Percentiles rank a stretch among this genome's conserved stretches.
Evolutionary conservation across 805 yeast species (phyloP).

Genomic region (Sungouiella thailandica): DNA sequence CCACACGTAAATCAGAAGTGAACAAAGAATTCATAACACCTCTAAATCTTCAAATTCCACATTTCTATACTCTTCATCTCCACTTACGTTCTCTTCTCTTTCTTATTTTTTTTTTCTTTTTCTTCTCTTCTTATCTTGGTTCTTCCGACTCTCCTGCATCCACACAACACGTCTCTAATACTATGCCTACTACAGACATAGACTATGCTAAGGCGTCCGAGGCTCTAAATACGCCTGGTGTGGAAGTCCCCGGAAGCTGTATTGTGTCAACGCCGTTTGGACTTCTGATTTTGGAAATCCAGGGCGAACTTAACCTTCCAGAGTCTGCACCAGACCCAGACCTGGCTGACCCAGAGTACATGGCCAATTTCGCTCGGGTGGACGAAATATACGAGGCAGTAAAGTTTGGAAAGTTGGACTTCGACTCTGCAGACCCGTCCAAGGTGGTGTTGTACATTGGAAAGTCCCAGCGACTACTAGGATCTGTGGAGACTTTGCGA

Average conservation of each 20-base stretch:
- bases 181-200: conserved; percentile 13
- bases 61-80: no score
- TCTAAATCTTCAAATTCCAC: no score
- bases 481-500: conserved; percentile 52
- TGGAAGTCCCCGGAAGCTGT: conserved; percentile 7
- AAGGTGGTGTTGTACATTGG: conserved; percentile 61
- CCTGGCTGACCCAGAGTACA: conserved; percentile 25
- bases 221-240: not conserved
- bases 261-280: conserved; percentile 51
- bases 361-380: conserved; percentile 28
- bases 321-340: conserved; percentile 31
- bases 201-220: conserved; percentile 9
- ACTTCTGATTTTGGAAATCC: conserved; percentile 60
- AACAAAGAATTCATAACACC: no score
- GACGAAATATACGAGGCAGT: conserved; percentile 42
- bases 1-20: no score
- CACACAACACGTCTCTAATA: no score
- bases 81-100: no score
- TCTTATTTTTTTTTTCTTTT: no score
- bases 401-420: conserved; percentile 44
- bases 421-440: conserved; percentile 33
- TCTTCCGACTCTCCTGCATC: no score
- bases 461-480: conserved; percentile 64
- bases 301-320: conserved; percentile 60
- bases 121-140: no score